A percentile compares a stretch with the other conserved stretches of the same genome.
Evolutionary conservation across 2,329 filamentous ascomycete species (phyloP).

Genomic region (Chrysoporthe austroafricana): DNA sequence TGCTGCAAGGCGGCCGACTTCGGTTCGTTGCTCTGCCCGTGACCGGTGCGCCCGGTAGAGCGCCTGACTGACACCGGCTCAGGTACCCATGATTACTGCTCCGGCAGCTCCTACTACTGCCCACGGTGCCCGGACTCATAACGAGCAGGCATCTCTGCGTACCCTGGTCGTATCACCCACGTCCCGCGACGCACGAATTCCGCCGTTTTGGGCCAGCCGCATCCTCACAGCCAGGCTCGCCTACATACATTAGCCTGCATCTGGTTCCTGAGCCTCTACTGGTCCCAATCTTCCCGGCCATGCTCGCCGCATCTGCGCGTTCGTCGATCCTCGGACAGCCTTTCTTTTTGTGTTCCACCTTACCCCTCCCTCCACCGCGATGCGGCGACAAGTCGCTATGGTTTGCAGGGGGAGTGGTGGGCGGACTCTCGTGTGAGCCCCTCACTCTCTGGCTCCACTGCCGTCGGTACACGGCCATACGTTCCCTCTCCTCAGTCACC

Average conservation of each 20-base stretch:
- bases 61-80: conserved; percentile 4
- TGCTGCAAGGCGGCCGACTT: conserved; percentile 56
- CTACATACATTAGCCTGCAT: conserved; percentile 26
- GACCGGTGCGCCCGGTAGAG: background rate
- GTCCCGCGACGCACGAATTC: conserved; percentile 14
- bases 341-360: conserved; percentile 3
- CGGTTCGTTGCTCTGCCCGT: conserved; percentile 34
- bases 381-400: conserved; percentile 1
- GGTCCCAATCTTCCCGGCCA: conserved; percentile 21
- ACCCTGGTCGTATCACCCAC: conserved; percentile 7
- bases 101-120: conserved; percentile 45
- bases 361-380: conserved; percentile 1
- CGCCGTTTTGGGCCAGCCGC: conserved; percentile 36
- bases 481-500: background rate
- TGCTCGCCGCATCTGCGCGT: conserved; percentile 5
- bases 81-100: conserved; percentile 53
- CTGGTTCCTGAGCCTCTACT: conserved; percentile 21
- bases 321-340: conserved; percentile 8
- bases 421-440: background rate
- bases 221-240: conserved; percentile 25
- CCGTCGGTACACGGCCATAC: background rate
- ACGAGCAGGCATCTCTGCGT: background rate
- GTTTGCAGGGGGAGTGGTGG: background rate
- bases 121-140: conserved; percentile 46
- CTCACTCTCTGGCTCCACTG: background rate